Conservation (phyloP, 106 monocot species). For the Alisma plantagoaquatica region DNA sequence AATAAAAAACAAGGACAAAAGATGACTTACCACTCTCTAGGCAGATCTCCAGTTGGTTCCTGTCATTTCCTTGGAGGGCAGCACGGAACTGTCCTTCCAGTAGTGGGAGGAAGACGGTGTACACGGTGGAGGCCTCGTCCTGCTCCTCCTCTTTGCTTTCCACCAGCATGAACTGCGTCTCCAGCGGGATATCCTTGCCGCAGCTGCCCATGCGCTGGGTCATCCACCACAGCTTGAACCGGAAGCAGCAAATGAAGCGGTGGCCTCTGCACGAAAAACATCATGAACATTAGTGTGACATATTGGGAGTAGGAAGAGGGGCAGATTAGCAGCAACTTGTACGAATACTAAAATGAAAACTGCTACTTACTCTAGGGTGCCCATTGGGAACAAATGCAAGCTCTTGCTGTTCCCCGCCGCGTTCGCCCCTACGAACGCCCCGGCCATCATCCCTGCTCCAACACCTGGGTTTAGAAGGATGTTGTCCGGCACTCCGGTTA, state of each 20-base stretch:
- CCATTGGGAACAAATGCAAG: slow-evolving; percentile 65
- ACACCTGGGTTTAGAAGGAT: slow-evolving; percentile 45
- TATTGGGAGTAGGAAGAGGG: not conserved
- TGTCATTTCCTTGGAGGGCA: slow-evolving; percentile 58
- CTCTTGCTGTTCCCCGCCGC: slow-evolving; percentile 33
- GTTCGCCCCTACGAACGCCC: slow-evolving; percentile 67
- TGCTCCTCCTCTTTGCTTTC: slow-evolving; percentile 28
- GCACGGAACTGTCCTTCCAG: slow-evolving; percentile 67
- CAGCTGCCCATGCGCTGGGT: slow-evolving; percentile 67
- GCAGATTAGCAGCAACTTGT: not conserved
- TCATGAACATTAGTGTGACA: not conserved
- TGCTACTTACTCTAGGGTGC: slow-evolving; percentile 29
- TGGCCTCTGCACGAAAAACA: slow-evolving; percentile 25
- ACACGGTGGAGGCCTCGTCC: slow-evolving; percentile 19
- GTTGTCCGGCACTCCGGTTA: slow-evolving; percentile 63
- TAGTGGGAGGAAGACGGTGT: slow-evolving; percentile 61
- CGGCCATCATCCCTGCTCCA: slow-evolving; percentile 43
- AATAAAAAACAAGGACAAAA: no score
- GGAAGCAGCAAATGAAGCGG: slow-evolving; percentile 71
- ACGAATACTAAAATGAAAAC: not conserved
- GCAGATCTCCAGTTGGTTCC: slow-evolving; percentile 55
- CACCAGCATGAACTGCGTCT: slow-evolving; percentile 84
- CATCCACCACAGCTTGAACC: slow-evolving; percentile 98
- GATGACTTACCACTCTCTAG: slow-evolving; percentile 71
- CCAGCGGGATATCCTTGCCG: slow-evolving; percentile 65